These are phyloP conservation scores for Penicillium pancosmium DNA, from an alignment of 495 filamentous ascomycete genomes.

Conservation along the genomic window DNA sequence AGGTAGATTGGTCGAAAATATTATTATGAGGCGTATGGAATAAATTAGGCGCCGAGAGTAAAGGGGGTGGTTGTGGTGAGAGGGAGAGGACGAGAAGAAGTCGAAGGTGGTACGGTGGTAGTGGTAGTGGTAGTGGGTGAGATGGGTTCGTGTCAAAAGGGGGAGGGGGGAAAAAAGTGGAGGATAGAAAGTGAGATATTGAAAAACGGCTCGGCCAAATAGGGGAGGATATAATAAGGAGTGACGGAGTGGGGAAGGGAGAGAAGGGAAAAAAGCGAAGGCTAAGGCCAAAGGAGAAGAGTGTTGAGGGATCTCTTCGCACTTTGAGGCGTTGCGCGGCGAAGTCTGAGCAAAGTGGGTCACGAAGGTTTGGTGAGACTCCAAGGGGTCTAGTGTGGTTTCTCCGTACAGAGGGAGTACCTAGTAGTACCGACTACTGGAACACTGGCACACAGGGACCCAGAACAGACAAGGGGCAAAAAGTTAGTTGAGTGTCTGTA, in stretches of 20 bases:
- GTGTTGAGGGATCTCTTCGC: conserved; percentile 8
- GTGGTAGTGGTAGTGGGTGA: background rate
- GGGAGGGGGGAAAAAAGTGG: conserved; percentile 3
- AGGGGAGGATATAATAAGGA: conserved; percentile 29
- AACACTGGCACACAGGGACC: too few relatives aligned
- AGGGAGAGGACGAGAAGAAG: background rate
- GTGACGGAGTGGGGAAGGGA: conserved; percentile 24
- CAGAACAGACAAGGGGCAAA: conserved; percentile 6
- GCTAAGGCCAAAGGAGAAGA: conserved; percentile 16
- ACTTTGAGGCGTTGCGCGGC: too few relatives aligned
- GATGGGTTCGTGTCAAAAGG: background rate
- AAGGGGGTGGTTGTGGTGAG: too few relatives aligned
- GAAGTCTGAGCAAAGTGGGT: too few relatives aligned
- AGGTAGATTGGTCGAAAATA: too few relatives aligned
- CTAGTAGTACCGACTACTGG: too few relatives aligned
- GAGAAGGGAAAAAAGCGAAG: conserved; percentile 8
- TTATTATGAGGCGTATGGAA: too few relatives aligned
- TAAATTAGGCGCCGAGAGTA: too few relatives aligned
- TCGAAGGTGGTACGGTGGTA: background rate
- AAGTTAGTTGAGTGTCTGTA: conserved; percentile 4
- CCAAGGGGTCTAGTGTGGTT: too few relatives aligned
- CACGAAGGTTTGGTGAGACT: too few relatives aligned
- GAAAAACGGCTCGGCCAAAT: conserved; percentile 10
- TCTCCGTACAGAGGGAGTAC: too few relatives aligned
- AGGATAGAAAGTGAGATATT: conserved; percentile 3